Evolutionary conservation across 2,329 filamentous ascomycete genomes (phyloP).

Genomic region (Curvularia spicifera): DNA sequence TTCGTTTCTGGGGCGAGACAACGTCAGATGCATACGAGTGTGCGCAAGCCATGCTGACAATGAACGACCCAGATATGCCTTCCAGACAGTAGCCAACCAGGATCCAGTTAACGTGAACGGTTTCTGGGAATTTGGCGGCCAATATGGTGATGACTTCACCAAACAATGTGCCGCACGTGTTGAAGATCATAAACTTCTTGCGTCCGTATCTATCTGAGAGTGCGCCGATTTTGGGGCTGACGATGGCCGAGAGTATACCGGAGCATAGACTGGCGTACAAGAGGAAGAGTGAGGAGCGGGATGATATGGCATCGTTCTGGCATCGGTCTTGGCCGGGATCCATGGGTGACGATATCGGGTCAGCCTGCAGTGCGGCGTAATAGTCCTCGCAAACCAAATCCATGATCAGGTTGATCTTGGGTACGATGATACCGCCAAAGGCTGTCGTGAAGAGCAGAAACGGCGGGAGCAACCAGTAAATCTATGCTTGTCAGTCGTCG

Average conservation of each 20-base stretch:
- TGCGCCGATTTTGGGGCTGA: constrained; percentile 80
- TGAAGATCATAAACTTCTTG: constrained; percentile 73
- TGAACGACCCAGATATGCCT: constrained; percentile 87
- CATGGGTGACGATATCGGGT: constrained; percentile 48
- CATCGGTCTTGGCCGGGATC: constrained; percentile 67
- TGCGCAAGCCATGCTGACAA: constrained; percentile 76
- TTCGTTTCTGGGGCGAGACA: constrained; percentile 77
- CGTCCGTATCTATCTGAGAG: constrained; percentile 88
- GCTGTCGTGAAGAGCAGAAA: constrained; percentile 84
- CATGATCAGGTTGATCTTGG: constrained; percentile 85
- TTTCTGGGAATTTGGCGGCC: constrained; percentile 75
- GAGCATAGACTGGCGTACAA: constrained; percentile 76
- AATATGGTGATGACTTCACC: constrained; percentile 80
- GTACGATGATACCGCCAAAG: constrained; percentile 84
- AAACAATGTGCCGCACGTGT: constrained; percentile 75
- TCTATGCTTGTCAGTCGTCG: constrained; percentile 50
- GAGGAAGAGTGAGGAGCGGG: constrained; percentile 77
- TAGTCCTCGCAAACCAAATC: constrained; percentile 84
- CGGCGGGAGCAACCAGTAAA: constrained; percentile 82
- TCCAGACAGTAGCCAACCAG: constrained; percentile 79
- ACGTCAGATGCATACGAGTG: constrained; percentile 92
- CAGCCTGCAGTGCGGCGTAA: constrained; percentile 64
- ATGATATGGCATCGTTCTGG: constrained; percentile 77
- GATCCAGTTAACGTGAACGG: constrained; percentile 77
- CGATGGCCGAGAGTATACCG: constrained; percentile 79